Conservation (phyloP, 2,329 filamentous ascomycete genomes). For the Fusarium anthophilum region DNA sequence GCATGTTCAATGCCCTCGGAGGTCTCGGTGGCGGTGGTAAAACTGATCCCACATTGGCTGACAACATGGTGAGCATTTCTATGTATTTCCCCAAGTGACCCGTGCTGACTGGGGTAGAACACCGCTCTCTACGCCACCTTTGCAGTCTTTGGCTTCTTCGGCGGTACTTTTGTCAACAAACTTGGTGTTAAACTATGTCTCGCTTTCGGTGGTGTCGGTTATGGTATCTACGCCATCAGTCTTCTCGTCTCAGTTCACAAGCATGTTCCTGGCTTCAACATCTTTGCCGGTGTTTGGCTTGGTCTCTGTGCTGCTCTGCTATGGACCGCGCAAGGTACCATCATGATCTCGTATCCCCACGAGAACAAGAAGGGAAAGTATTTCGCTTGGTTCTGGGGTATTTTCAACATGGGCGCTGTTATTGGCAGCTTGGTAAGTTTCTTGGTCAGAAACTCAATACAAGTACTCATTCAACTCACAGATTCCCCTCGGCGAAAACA, state of each 20-base stretch:
- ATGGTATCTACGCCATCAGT: constrained; percentile 73
- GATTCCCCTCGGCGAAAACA: constrained; percentile 55
- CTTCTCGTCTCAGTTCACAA: constrained; percentile 77
- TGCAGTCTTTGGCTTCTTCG: constrained; percentile 72
- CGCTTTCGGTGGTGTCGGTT: constrained; percentile 77
- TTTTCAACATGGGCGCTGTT: constrained; percentile 92
- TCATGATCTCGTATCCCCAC: constrained; percentile 89
- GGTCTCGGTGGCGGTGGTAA: constrained; percentile 69
- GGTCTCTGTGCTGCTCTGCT: constrained; percentile 82
- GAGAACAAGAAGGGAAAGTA: constrained; percentile 86
- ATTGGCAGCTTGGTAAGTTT: constrained; percentile 73
- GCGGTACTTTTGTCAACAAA: constrained; percentile 79
- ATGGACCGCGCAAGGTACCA: constrained; percentile 84
- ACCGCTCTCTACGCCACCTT: constrained; percentile 78
- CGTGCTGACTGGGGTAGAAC: constrained; percentile 27
- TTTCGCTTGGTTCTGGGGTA: constrained; percentile 93
- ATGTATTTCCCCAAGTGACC: background rate
- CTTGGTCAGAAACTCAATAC: accelerated
- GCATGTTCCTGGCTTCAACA: constrained; percentile 49
- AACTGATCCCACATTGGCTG: constrained; percentile 58
- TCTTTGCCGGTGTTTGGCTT: constrained; percentile 79
- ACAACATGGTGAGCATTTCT: constrained; percentile 42
- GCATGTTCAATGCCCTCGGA: constrained; percentile 75
- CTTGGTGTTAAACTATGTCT: constrained; percentile 74
- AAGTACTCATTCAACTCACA: constrained; percentile 55